phyloP scores from a whole-genome alignment of 2,329 filamentous ascomycete species.

The Botrytis elliptica region DNA sequence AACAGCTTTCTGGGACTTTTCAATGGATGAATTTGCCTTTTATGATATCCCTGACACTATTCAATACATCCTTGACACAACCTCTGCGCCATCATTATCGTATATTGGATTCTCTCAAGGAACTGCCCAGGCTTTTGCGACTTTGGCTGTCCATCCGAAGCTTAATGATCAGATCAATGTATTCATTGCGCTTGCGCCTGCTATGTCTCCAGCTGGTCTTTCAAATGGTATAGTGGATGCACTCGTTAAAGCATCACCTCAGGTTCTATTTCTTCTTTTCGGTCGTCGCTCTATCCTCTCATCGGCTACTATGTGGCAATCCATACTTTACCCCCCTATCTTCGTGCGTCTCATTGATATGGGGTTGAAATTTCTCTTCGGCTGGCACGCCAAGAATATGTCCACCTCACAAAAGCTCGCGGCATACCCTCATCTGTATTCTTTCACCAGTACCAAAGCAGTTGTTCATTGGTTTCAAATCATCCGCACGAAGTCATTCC shows the following conservation, averaged over 20 bases:
- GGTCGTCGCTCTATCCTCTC: conserved; percentile 87
- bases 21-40: conserved; percentile 97
- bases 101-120: conserved; percentile 98
- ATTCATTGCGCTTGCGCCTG: conserved; percentile 92
- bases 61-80: conserved; percentile 82
- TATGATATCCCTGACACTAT: conserved; percentile 97
- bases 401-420: conserved; percentile 85
- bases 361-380: conserved; percentile 79
- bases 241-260: conserved; percentile 87
- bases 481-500: conserved; percentile 91
- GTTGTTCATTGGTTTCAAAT: conserved; percentile 99
- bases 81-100: conserved; percentile 77
- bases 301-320: conserved; percentile 96
- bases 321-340: conserved; percentile 88
- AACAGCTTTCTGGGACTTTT: conserved; percentile 90
- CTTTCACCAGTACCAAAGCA: conserved; percentile 92
- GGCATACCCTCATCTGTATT: conserved; percentile 93
- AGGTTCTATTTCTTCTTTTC: conserved; percentile 89
- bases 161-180: conserved; percentile 93
- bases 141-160: conserved; percentile 85
- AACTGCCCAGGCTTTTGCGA: conserved; percentile 93
- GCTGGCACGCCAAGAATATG: conserved; percentile 86
- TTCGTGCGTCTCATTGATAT: conserved; percentile 87
- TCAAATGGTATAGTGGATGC: conserved; percentile 90
- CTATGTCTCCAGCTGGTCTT: conserved; percentile 91